Evolutionary conservation across 2,329 filamentous ascomycete genomes (phyloP).

Genomic region (Aspergillus ibericus): DNA sequence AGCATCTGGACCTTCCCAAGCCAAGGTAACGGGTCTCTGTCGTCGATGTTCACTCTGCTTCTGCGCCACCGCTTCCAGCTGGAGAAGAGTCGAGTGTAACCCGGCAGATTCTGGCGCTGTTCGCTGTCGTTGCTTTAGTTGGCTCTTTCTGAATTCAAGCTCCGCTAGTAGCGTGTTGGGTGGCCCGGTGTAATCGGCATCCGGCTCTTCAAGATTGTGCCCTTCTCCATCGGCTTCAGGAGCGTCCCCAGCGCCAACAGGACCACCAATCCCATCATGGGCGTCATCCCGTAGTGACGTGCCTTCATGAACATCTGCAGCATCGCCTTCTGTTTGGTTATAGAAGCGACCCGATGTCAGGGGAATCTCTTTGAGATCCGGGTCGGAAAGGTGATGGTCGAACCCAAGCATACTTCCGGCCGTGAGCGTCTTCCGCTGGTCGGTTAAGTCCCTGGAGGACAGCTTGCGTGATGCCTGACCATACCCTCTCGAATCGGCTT

Average conservation of each 20-base stretch:
- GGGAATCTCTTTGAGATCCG: slow-evolving; percentile 15
- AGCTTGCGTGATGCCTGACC: slow-evolving; percentile 54
- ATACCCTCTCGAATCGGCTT: slow-evolving; percentile 74
- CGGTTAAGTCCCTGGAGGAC: slow-evolving; percentile 21
- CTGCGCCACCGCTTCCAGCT: slow-evolving; percentile 88
- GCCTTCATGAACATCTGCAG: slow-evolving; percentile 21
- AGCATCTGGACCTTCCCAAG: slow-evolving; percentile 70
- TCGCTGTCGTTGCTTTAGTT: slow-evolving; percentile 76
- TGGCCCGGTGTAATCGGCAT: slow-evolving; percentile 60
- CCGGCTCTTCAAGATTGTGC: slow-evolving; percentile 44
- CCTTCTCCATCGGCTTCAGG: slow-evolving; percentile 28
- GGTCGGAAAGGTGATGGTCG: slow-evolving; percentile 19
- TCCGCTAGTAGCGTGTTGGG: slow-evolving; percentile 93
- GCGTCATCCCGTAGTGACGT: slow-evolving; percentile 18
- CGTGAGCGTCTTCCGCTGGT: slow-evolving; percentile 31
- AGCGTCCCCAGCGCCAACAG: slow-evolving; percentile 5
- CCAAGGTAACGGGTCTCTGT: slow-evolving; percentile 75
- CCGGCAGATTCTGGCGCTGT: slow-evolving; percentile 70
- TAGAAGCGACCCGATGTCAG: slow-evolving; percentile 11
- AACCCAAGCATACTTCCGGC: slow-evolving; percentile 33
- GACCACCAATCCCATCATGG: slow-evolving; percentile 11
- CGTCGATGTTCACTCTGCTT: slow-evolving; percentile 71
- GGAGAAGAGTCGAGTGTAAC: slow-evolving; percentile 85
- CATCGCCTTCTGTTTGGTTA: slow-evolving; percentile 22
- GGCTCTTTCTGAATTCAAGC: slow-evolving; percentile 83